Evolutionary conservation across 2,329 filamentous ascomycete genomes (phyloP).

Genomic region (Dothideomycetes sp.): DNA sequence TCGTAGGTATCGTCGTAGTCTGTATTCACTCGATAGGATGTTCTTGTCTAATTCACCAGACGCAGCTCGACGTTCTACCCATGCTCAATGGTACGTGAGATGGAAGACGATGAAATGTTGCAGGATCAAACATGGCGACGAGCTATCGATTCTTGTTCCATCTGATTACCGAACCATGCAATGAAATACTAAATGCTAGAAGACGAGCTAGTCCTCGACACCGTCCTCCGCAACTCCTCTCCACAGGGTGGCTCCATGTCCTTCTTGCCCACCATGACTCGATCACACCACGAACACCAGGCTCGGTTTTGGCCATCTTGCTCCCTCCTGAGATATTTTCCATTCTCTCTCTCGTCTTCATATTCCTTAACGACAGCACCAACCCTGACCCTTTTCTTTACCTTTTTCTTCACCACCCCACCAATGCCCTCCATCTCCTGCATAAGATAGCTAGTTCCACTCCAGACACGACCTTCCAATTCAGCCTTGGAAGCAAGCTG

Average conservation of each 20-base stretch:
- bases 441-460: constrained; percentile 62
- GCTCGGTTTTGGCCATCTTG: constrained; percentile 56
- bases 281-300: constrained; percentile 88
- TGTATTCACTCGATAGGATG: too few relatives aligned
- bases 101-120: too few relatives aligned
- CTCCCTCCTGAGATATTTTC: constrained; percentile 59
- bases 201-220: neutral
- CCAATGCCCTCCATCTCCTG: constrained; percentile 91
- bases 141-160: constrained; percentile 2
- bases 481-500: constrained; percentile 19
- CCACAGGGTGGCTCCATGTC: constrained; percentile 21
- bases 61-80: too few relatives aligned
- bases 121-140: too few relatives aligned
- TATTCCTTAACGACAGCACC: constrained; percentile 79
- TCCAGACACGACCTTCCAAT: constrained; percentile 30
- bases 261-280: constrained; percentile 54
- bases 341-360: constrained; percentile 61
- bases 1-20: too few relatives aligned
- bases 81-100: too few relatives aligned
- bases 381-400: constrained; percentile 70
- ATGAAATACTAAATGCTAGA: constrained; percentile 1
- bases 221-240: neutral
- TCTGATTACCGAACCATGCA: constrained; percentile 1
- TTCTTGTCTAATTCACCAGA: too few relatives aligned
- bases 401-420: constrained; percentile 75